phyloP scores from a whole-genome alignment of 306 rosid species.

The Cicer yamashitae region DNA sequence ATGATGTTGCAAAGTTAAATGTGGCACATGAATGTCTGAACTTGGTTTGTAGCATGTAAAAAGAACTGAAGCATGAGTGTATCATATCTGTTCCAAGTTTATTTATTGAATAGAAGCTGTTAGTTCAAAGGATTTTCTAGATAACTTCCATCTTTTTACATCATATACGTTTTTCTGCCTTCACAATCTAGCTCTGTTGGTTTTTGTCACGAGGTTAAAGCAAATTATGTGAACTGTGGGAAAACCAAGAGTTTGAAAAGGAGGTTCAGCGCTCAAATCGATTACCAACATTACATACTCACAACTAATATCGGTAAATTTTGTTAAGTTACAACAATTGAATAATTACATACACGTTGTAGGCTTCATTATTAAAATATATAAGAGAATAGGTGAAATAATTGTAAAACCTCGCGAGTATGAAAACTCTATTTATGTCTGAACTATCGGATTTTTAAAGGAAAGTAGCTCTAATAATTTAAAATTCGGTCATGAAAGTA shows the following conservation, averaged over 20 bases:
- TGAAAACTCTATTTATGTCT: not conserved
- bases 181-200: not conserved
- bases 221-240: not conserved
- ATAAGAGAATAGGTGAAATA: not conserved
- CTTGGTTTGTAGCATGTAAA: constrained; percentile 36
- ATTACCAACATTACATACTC: no score
- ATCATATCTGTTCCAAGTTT: constrained; percentile 26
- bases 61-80: constrained; percentile 23
- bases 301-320: no score
- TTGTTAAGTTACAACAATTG: no score
- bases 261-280: no score
- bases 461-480: no score
- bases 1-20: constrained; percentile 26
- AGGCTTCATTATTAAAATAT: not conserved
- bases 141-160: constrained; percentile 1
- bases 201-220: not conserved
- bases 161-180: not conserved
- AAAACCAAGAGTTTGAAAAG: no score
- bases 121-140: constrained; percentile 34
- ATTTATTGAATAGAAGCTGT: constrained; percentile 29
- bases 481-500: no score
- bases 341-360: not conserved
- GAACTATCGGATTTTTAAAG: no score
- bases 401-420: not conserved
- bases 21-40: constrained; percentile 31